Evolutionary conservation across 345 rosid species (phyloP), one percentile per base, ranked within the genome.

Genomic region (Odontarrhena argentea): DNA sequence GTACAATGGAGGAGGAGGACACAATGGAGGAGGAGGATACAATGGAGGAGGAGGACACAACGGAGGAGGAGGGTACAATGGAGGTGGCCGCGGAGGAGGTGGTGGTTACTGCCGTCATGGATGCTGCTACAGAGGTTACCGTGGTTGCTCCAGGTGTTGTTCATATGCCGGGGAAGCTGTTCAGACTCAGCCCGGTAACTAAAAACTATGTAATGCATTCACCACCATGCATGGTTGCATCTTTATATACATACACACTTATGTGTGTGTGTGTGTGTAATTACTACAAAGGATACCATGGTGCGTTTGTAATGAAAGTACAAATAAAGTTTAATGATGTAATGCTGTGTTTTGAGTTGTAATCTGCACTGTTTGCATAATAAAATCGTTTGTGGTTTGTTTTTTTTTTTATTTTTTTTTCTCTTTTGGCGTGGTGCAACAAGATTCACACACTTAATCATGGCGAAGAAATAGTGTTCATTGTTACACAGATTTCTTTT

Each of bases 161-260:
- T 50, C 55, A 8, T 50, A 50, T 26, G 55, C 55, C 32, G 55
- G 55, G 42, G 70, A 55, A 44, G 60, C 62, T 34, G 54, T 66
- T 51, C 38, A 64, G 40, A 40, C 68, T 13, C 48, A 64, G 58
- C 68, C 68, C 0, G 70, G 62, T 46, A 35, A 55, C 52, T 66
- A 55, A 66, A 18, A 54, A 44, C 36, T 46, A 35, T 7, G 18
- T 18, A 6, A 61, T 30, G 15, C 15, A 44, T 28, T 6, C 25
- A 15, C 10, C n/a, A 18, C 22, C 30, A 63, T 48, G 55, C 18
- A 35, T 62, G 44, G 0, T 28, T 32, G 32, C 40, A 60, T 44
- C 1, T 57, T 22, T 42, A 52, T 53, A 32, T 6, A 22, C 35
- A 51, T 28, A 32, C 6, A 32, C 12, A 38, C 42, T 13, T 46